A percentile compares a stretch with the other conserved stretches of the same genome.
Conservation (phyloP, 148 eudicot genomes). For the Persicaria tinctoria region DNA sequence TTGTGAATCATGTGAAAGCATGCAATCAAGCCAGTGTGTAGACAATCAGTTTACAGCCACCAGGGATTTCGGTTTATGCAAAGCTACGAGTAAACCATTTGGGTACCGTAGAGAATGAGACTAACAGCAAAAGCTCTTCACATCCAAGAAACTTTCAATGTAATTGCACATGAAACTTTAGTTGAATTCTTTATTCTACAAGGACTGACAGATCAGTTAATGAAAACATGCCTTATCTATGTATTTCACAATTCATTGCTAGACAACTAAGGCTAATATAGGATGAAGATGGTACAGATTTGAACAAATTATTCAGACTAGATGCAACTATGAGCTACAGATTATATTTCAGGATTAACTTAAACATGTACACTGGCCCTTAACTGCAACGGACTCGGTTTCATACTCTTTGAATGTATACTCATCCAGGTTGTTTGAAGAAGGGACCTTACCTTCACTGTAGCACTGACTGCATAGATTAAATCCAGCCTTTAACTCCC, state of each 20-base stretch:
- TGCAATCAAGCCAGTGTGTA: background rate
- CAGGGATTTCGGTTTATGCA: background rate
- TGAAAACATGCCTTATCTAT: background rate
- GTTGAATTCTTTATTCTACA: constrained; percentile 3
- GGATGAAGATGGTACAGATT: constrained; percentile 3
- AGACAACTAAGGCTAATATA: constrained; percentile 3
- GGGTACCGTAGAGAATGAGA: background rate
- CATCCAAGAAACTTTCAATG: background rate
- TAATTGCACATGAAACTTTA: background rate
- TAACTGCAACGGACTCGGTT: constrained; percentile 70
- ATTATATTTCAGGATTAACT: background rate
- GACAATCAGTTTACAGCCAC: background rate
- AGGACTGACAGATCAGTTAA: constrained; percentile 1
- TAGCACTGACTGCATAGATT: constrained; percentile 81
- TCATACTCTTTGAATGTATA: constrained; percentile 80
- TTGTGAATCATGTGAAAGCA: background rate
- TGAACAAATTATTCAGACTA: background rate
- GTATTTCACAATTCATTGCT: background rate
- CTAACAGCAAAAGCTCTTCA: background rate
- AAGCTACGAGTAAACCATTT: too few relatives aligned
- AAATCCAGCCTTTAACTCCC: constrained; percentile 71
- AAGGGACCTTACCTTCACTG: constrained; percentile 92
- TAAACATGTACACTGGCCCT: constrained; percentile 76
- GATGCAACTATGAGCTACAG: constrained; percentile 2
- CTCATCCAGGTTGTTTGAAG: constrained; percentile 67